phyloP scores from a whole-genome alignment of 2,329 filamentous ascomycete genomes.

The Penicillium sp. region DNA sequence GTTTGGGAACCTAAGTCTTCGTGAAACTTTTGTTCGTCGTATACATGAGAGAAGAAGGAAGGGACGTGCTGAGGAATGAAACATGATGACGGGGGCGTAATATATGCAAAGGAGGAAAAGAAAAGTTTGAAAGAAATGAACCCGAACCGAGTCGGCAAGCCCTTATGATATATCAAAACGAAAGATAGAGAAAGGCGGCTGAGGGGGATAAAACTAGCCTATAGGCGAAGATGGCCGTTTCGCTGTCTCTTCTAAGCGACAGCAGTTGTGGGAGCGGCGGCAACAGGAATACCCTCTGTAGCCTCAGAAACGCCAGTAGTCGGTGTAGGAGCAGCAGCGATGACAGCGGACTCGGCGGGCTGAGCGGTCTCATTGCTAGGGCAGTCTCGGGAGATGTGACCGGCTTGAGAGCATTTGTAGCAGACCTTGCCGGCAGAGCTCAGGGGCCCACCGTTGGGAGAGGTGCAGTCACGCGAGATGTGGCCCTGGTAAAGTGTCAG shows the following conservation, averaged over 20 bases:
- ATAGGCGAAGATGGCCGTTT: neutral
- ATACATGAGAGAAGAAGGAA: conserved; percentile 44
- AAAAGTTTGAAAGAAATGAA: conserved; percentile 28
- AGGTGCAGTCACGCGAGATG: conserved; percentile 93
- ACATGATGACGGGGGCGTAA: conserved; percentile 32
- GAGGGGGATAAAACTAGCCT: conserved; percentile 21
- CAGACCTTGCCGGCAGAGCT: conserved; percentile 98
- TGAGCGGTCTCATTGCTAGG: conserved; percentile 69
- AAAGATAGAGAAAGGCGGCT: conserved; percentile 25
- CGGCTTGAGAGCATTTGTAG: conserved; percentile 95
- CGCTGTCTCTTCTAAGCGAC: conserved; percentile 44
- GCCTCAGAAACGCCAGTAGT: conserved; percentile 47
- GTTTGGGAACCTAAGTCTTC: conserved; percentile 40
- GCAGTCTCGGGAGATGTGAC: conserved; percentile 96
- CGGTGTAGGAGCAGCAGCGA: conserved; percentile 31
- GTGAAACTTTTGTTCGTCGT: conserved; percentile 50
- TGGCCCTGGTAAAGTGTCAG: conserved; percentile 61
- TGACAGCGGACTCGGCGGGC: conserved; percentile 39
- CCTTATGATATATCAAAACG: conserved; percentile 33
- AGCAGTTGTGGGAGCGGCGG: conserved; percentile 49
- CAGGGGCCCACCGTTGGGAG: conserved; percentile 91
- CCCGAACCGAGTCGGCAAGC: conserved; percentile 32
- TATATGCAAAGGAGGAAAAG: conserved; percentile 46
- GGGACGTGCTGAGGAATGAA: conserved; percentile 34
- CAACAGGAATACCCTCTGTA: conserved; percentile 38